Base-by-base conservation (phyloP, 2,329 filamentous ascomycete species). In the Fusarium pilosicola region DNA sequence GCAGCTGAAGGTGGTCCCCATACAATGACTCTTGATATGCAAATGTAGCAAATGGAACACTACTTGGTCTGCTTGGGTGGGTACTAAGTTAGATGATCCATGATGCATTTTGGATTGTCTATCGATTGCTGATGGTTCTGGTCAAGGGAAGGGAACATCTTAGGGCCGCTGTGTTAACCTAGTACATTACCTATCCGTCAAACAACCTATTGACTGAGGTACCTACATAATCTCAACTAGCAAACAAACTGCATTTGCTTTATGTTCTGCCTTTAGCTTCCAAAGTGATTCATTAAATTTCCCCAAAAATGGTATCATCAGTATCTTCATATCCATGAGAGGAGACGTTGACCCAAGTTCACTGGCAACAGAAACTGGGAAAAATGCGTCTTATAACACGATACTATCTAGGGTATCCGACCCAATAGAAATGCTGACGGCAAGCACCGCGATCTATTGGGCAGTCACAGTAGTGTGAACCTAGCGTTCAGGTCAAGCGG, bases 401-500 rank as follows among this genome's bases (percentile, higher is more conserved):
- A 20, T 32, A 34, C n/a, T 44, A 48, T 48, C 26, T 48, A 54
- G 30, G 54, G 34, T 38, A 42, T 55, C 61, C 32, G 20, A 38
- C 39, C 52, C 48, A 61, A 71, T 71, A 41, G 56, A 44, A 52
- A 63, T 32, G 32, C 49, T 41, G 42, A 28, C 30, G 28, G 26
- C 20, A 34, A 45, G 24, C 46, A 55, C 36, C 22, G 49, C 44
- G 60, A 38, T 34, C 39, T 45, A 55, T 38, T 24, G 36, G 38
- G 32, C 26, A 61, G 26, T 48, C 32, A 58, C 56, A 36, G 56
- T 68, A 61, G 63, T 68, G 54, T 63, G 38, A 65, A 49, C 44
- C 54, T 49, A 46, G 44, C 45, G 36, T 75, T 74, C 72, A 74
- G 72, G 72, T 67, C 72, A 54, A 54, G 28, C n/a, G 67, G 49